Percentiles rank a stretch among this genome's conserved stretches.
These are phyloP conservation scores for Byssochlamys sp. DNA, from an alignment of 2,329 filamentous ascomycete species.

Conservation along the genomic window DNA sequence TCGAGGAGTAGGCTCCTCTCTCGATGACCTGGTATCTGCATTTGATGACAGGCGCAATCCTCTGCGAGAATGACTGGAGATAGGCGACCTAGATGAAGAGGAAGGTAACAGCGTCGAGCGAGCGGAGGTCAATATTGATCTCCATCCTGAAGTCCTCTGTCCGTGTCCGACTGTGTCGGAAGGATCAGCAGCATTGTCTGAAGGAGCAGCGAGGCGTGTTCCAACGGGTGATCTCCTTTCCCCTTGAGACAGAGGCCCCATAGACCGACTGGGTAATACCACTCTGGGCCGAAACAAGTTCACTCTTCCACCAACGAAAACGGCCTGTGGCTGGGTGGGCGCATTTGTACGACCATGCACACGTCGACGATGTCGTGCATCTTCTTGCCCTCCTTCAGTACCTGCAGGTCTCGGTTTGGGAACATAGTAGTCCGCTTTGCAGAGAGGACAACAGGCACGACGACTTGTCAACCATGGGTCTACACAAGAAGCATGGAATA, in stretches of 20 bases:
- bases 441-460: conserved; percentile 89
- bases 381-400: conserved; percentile 15
- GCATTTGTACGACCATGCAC: conserved; percentile 14
- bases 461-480: conserved; percentile 94
- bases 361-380: conserved; percentile 24
- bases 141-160: background rate
- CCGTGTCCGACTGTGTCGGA: background rate
- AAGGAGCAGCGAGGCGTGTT: conserved; percentile 2
- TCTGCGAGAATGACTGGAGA: background rate
- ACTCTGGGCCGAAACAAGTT: conserved; percentile 25
- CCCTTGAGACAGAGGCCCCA: conserved; percentile 18
- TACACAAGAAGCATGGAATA: conserved; percentile 90
- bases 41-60: background rate
- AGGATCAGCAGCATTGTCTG: background rate
- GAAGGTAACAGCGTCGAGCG: background rate
- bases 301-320: conserved; percentile 23
- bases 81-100: background rate
- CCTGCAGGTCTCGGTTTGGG: conserved; percentile 72
- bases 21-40: background rate
- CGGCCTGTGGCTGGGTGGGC: conserved; percentile 25
- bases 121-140: background rate
- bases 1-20: conserved; percentile 8
- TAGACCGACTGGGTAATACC: conserved; percentile 28
- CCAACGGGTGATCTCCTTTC: conserved; percentile 13
- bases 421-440: conserved; percentile 94